Conservation (phyloP, 1,284 basidiomycete genomes). For the Tilletia caries region DNA sequence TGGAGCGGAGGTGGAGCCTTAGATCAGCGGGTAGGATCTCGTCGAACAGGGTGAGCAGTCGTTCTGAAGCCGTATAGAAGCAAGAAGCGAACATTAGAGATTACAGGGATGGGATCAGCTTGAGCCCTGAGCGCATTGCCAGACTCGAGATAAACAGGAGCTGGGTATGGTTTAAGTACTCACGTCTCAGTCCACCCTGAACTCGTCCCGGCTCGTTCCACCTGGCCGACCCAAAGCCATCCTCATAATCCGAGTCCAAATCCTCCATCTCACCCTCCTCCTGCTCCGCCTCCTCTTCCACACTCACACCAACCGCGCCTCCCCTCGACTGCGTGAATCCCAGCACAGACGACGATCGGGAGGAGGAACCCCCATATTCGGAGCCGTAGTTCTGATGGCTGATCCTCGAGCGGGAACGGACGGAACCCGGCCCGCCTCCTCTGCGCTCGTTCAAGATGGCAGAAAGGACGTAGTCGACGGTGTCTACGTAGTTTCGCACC, state of each 20-base stretch:
- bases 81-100: neutral
- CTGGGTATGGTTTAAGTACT: neutral
- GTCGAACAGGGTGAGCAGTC: neutral
- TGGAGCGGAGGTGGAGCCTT: neutral
- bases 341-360: neutral
- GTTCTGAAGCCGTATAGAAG: neutral
- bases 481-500: slow-evolving; percentile 9
- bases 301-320: neutral
- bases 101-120: neutral
- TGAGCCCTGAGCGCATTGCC: too few species aligned
- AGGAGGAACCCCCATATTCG: neutral
- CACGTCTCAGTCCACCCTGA: neutral
- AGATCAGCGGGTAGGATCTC: slow-evolving; percentile 5
- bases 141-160: too few species aligned
- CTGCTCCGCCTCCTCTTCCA: neutral
- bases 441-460: neutral
- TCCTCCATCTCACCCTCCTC: neutral
- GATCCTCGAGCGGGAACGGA: neutral
- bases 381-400: neutral
- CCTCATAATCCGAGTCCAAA: slow-evolving; percentile 2
- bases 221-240: neutral
- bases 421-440: neutral
- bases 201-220: neutral
- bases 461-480: slow-evolving; percentile 7
- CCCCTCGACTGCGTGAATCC: neutral